phyloP scores from a whole-genome alignment of 768 basidiomycete species.

The Lyophyllum decastes region DNA sequence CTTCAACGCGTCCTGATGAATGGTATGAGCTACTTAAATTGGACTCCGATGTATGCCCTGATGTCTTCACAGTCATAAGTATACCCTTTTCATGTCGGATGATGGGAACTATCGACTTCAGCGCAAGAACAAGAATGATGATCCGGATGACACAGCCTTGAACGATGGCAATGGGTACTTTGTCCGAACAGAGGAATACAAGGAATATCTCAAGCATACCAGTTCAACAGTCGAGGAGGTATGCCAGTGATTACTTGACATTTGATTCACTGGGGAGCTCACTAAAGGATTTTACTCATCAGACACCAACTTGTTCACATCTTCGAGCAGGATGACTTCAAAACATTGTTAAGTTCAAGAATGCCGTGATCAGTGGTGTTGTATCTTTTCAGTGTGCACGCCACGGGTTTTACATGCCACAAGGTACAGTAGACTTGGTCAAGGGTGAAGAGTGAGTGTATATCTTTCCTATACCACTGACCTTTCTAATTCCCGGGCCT shows the following conservation, averaged over 20 bases:
- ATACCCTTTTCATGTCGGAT: conserved; percentile 24
- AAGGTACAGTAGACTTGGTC: conserved; percentile 26
- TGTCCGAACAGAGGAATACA: conserved; percentile 14
- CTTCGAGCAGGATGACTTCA: conserved; percentile 26
- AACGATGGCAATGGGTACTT: conserved; percentile 27
- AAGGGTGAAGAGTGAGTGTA: conserved; percentile 27
- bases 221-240: not conserved
- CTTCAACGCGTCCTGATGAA: not conserved
- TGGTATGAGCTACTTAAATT: not conserved
- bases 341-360: conserved; percentile 27
- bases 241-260: not conserved
- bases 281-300: not conserved
- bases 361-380: conserved; percentile 25
- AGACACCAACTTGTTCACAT: conserved; percentile 23
- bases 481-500: not conserved
- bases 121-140: conserved; percentile 24
- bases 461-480: not conserved
- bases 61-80: conserved; percentile 22
- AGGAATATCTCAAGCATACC: conserved; percentile 16
- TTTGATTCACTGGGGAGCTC: not conserved
- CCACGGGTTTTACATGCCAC: conserved; percentile 25
- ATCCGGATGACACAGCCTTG: conserved; percentile 29
- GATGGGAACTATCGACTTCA: conserved; percentile 30
- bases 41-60: not conserved
- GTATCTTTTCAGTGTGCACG: conserved; percentile 29